Base-by-base conservation (phyloP, 2,329 filamentous ascomycete species). In the Venturiaceae sp. region DNA sequence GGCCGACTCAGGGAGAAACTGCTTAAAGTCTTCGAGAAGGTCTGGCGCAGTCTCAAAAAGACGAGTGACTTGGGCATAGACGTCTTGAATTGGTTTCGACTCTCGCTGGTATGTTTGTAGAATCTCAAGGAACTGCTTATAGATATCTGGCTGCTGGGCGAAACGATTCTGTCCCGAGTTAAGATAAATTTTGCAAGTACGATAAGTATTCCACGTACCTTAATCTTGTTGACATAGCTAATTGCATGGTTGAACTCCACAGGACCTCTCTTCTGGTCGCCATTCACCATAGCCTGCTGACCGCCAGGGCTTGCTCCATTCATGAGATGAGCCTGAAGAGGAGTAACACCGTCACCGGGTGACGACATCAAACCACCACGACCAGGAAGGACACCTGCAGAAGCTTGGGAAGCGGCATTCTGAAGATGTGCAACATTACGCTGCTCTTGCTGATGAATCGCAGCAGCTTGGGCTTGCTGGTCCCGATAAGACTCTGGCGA, bases 161-260 rank as follows among this genome's bases (percentile, higher is more conserved):
- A 97, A 99, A 47, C 94, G 92, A 70, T 97, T 99, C 90, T 96
- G 63, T 11, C n/a, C 19, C 13, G 28, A 3, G 30, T 39, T 34
- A 41, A 34, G 39, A 8, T 26, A 62, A 14, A 36, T 9, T 28
- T 19, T 14, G 28, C 30, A 13, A 57, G 11, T 14, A 21, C 23
- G 23, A 19, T 30, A 26, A 34, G 16, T 26, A 16, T 44, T 5
- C 50, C 58, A 66, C 81, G 71, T 75, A 94, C 92, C 86, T 99
- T 99, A 67, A 99, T 99, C 76, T 99, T 99, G 71, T 99, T 99
- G 58, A 99, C 94, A 68, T 99, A 99, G 71, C 92, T 97, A 63
- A 99, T 99, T 0, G 94, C 94, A 74, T 99, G 94, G 70, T 99
- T 99, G 73, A 99, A 99, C 69, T 99, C 94, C 19, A 99, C 94